Conservation (phyloP, 192 early-diverging fungal species). For the Helicostylum pulchrum region DNA sequence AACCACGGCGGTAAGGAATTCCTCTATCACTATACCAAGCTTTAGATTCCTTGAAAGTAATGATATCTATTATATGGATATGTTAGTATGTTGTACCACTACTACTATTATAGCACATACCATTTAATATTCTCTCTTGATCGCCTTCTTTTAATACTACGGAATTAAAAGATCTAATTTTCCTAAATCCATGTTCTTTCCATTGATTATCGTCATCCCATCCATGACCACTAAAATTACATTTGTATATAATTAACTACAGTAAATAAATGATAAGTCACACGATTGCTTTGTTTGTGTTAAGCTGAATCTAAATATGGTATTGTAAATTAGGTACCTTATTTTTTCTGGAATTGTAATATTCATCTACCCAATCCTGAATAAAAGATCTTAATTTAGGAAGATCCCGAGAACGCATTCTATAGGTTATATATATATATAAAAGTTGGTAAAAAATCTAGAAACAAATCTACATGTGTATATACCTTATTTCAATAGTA, state of each 20-base stretch:
- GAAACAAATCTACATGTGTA: no score
- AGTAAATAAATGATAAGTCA: conserved; percentile 9
- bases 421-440: background rate
- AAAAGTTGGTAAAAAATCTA: no score
- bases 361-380: conserved; percentile 27
- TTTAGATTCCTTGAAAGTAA: conserved; percentile 23
- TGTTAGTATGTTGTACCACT: background rate
- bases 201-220: conserved; percentile 12
- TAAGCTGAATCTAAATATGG: background rate
- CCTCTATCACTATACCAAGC: conserved; percentile 49
- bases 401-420: conserved; percentile 12
- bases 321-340: conserved; percentile 20
- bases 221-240: background rate
- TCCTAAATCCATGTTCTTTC: conserved; percentile 15
- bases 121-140: conserved; percentile 40
- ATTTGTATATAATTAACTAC: conserved; percentile 14
- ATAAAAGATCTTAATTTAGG: conserved; percentile 7
- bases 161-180: conserved; percentile 40
- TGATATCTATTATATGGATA: conserved; percentile 37
- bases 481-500: conserved; percentile 11
- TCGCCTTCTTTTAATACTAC: conserved; percentile 47
- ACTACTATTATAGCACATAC: conserved; percentile 21
- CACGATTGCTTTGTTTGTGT: background rate
- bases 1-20: conserved; percentile 52
- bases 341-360: conserved; percentile 22